Evolutionary conservation across 805 yeast genomes (phyloP).

Genomic region (Brettanomyces nanus): DNA sequence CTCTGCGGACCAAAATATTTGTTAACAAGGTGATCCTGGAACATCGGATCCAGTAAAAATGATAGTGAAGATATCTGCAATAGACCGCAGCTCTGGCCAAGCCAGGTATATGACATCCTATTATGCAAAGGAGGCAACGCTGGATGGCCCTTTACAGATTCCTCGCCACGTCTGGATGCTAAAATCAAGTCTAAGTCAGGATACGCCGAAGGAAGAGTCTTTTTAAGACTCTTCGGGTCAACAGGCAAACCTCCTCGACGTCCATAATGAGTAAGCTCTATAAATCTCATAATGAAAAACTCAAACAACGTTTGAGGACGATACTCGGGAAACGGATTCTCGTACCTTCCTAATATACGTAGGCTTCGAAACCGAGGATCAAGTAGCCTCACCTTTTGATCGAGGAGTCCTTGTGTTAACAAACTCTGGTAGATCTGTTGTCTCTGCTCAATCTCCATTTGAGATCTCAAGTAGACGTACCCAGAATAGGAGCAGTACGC

Average conservation of each 20-base stretch:
- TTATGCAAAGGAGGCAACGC: slow-evolving; percentile 29
- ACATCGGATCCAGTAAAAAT: slow-evolving; percentile 80
- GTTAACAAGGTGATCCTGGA: slow-evolving; percentile 55
- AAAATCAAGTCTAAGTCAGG: slow-evolving; percentile 46
- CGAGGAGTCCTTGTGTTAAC: slow-evolving; percentile 5
- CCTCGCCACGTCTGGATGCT: slow-evolving; percentile 13
- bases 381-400: slow-evolving; percentile 1
- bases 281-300: slow-evolving; percentile 62
- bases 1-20: slow-evolving; percentile 74
- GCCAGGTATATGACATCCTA: slow-evolving; percentile 72
- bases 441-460: slow-evolving; percentile 42
- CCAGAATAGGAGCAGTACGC: slow-evolving; percentile 61
- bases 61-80: slow-evolving; percentile 53
- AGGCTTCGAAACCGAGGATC: slow-evolving; percentile 35
- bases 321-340: slow-evolving; percentile 87
- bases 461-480: slow-evolving; percentile 49
- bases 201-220: slow-evolving; percentile 46
- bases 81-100: slow-evolving; percentile 85
- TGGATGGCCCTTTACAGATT: slow-evolving; percentile 1
- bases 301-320: slow-evolving; percentile 86
- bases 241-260: slow-evolving; percentile 55
- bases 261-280: slow-evolving; percentile 55
- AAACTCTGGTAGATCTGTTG: slow-evolving; percentile 12
- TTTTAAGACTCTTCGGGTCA: slow-evolving; percentile 38
- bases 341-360: slow-evolving; percentile 67